A percentile compares a stretch with the other conserved stretches of the same genome.
Evolutionary conservation across 176 grass and related monocot species (phyloP).

Genomic region (Pontederia paniculata): DNA sequence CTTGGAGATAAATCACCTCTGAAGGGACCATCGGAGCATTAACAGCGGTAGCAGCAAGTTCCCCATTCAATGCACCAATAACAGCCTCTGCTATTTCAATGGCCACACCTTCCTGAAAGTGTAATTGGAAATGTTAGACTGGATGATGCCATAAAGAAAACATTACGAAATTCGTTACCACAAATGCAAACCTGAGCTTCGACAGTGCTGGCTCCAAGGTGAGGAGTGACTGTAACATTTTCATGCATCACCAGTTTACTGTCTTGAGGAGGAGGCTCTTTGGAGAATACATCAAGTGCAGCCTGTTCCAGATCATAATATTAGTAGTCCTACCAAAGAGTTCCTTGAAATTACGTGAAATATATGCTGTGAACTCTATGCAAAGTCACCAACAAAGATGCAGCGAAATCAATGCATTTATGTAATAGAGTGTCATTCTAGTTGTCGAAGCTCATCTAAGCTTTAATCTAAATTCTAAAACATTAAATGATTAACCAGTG

Average conservation of each 20-base stretch:
- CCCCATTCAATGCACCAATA: slow-evolving; percentile 5
- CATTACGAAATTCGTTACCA: not conserved
- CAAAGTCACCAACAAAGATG: not conserved
- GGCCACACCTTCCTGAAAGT: slow-evolving; percentile 12
- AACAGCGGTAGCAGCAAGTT: slow-evolving; percentile 7
- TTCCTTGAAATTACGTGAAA: no score
- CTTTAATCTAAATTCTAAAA: no score
- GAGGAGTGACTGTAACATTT: slow-evolving; percentile 7
- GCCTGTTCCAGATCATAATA: slow-evolving; percentile 4
- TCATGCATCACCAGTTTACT: slow-evolving; percentile 10
- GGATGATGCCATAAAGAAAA: not conserved
- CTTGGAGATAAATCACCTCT: slow-evolving; percentile 1
- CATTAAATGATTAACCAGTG: no score
- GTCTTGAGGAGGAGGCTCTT: slow-evolving; percentile 6
- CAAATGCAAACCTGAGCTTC: slow-evolving; percentile 9
- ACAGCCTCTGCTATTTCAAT: slow-evolving; percentile 14
- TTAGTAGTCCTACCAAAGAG: not conserved
- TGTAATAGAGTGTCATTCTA: not conserved
- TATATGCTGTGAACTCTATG: no score
- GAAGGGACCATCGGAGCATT: slow-evolving; percentile 12
- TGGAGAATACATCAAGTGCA: slow-evolving; percentile 14
- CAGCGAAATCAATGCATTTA: not conserved
- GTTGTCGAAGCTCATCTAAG: no score
- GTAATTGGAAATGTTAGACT: not conserved
- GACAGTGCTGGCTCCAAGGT: slow-evolving; percentile 16